phyloP scores from a whole-genome alignment of 176 grass and related monocot species.

The Oryza glumipatula region DNA sequence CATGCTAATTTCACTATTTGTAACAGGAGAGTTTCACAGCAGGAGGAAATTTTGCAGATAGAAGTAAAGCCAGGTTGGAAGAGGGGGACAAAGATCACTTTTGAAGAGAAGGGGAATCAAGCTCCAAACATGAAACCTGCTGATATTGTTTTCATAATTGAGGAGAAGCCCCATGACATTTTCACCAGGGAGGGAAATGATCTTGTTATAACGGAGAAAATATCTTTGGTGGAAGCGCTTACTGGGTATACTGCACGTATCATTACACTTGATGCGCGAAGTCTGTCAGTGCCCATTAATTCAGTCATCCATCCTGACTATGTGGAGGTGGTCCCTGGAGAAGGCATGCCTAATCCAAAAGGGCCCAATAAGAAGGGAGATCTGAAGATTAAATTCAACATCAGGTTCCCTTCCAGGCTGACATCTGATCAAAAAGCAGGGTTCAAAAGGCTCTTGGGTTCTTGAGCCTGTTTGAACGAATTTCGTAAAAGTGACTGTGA shows the following conservation, averaged over 20 bases:
- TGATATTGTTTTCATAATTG: constrained; percentile 88
- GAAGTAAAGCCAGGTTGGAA: constrained; percentile 88
- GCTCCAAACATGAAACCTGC: constrained; percentile 66
- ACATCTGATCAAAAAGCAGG: constrained; percentile 74
- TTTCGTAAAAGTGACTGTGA: constrained; percentile 47
- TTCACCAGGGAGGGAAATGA: constrained; percentile 88
- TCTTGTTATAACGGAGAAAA: constrained; percentile 74
- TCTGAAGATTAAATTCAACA: constrained; percentile 77
- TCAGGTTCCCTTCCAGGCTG: constrained; percentile 78
- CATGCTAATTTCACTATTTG: constrained; percentile 30
- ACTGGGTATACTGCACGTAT: constrained; percentile 62
- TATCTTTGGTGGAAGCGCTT: constrained; percentile 77
- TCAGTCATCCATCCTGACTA: constrained; percentile 70
- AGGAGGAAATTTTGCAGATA: constrained; percentile 78
- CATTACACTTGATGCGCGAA: constrained; percentile 67
- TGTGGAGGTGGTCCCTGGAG: constrained; percentile 70
- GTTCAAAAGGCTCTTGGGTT: constrained; percentile 70
- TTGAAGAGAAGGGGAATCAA: constrained; percentile 77
- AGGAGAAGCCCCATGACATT: constrained; percentile 81
- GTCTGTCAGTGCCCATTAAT: constrained; percentile 55
- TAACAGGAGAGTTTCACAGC: constrained; percentile 61
- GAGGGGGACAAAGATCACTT: constrained; percentile 88
- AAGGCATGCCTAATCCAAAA: constrained; percentile 80
- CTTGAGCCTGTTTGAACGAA: constrained; percentile 7
- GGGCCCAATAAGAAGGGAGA: constrained; percentile 67